A percentile compares a stretch with the other conserved stretches of the same genome.
Conservation (phyloP, 306 rosid genomes). For the Carpinus fangiana region DNA sequence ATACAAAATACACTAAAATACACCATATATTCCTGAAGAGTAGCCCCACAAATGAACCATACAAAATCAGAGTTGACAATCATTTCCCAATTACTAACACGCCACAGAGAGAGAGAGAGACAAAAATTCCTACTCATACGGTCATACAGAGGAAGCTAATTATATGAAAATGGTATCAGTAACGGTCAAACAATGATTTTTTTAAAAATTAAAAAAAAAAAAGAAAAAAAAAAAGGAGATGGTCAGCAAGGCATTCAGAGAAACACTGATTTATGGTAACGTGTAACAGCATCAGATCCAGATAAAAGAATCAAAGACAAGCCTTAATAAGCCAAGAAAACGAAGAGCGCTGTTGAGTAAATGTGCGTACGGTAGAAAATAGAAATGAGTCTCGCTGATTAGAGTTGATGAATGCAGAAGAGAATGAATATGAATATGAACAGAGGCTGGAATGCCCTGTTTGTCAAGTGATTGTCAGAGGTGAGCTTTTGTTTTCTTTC, state of each 20-base stretch:
- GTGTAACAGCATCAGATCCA: slow-evolving; percentile 13
- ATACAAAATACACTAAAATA: neutral
- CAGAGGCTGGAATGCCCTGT: neutral
- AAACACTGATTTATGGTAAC: neutral
- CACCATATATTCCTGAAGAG: neutral
- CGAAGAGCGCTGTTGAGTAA: neutral
- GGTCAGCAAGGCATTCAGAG: slow-evolving; percentile 10
- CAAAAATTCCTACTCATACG: slow-evolving; percentile 19
- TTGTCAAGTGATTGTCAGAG: neutral
- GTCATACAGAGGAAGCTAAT: slow-evolving; percentile 16
- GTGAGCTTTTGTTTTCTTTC: neutral
- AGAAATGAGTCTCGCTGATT: neutral
- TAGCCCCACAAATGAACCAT: neutral
- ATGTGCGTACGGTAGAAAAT: neutral
- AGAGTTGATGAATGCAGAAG: neutral
- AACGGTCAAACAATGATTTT: slow-evolving; percentile 1
- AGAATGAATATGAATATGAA: too few relatives aligned
- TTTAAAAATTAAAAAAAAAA: neutral
- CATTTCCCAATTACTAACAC: slow-evolving; percentile 5
- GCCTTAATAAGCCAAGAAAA: neutral
- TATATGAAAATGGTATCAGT: slow-evolving; percentile 13
- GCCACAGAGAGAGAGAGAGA: slow-evolving; percentile 30
- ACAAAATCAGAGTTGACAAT: slow-evolving; percentile 10
- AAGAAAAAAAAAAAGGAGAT: neutral
- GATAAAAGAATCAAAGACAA: slow-evolving; percentile 14